Conservation (phyloP, 306 rosid genomes). For the Prunus davidiana region DNA sequence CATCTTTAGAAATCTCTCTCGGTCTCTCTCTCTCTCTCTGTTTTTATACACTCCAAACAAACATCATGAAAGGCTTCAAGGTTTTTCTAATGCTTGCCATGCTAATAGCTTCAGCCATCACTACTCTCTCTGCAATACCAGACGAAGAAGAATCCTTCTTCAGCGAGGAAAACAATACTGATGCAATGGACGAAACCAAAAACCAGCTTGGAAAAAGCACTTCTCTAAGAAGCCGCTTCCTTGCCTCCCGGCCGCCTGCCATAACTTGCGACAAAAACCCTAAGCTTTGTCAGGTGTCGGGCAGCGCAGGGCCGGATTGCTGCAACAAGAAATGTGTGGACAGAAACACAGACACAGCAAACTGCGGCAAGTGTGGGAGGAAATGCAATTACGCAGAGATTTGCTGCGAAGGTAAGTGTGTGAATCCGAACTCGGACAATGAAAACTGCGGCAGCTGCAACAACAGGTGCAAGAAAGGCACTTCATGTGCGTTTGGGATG, state of each 20-base stretch:
- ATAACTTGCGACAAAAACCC: constrained; percentile 4
- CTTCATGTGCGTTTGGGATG: neutral
- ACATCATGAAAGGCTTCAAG: no score
- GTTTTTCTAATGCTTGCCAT: no score
- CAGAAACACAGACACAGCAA: neutral
- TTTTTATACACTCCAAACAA: no score
- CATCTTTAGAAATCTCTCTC: no score
- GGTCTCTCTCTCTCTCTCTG: no score
- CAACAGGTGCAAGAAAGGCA: constrained; percentile 4
- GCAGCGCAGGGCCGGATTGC: neutral
- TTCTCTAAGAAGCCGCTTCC: neutral
- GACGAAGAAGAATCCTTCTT: no score
- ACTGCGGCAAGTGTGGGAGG: constrained; percentile 8
- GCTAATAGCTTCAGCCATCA: no score
- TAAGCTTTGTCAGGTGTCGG: neutral
- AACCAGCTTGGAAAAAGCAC: no score
- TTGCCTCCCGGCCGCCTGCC: neutral
- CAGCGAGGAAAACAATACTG: no score
- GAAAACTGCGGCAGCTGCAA: constrained; percentile 12
- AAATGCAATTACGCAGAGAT: constrained; percentile 7
- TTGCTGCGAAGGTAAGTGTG: constrained; percentile 7
- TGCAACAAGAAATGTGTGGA: constrained; percentile 9
- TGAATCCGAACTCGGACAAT: constrained; percentile 1
- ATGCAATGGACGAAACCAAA: no score
- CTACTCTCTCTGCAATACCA: no score